Evolutionary conservation across 1,139 yeast genomes (phyloP), one percentile per base, ranked within the genome.

Genomic region (Scheffersomyces lignicola): DNA sequence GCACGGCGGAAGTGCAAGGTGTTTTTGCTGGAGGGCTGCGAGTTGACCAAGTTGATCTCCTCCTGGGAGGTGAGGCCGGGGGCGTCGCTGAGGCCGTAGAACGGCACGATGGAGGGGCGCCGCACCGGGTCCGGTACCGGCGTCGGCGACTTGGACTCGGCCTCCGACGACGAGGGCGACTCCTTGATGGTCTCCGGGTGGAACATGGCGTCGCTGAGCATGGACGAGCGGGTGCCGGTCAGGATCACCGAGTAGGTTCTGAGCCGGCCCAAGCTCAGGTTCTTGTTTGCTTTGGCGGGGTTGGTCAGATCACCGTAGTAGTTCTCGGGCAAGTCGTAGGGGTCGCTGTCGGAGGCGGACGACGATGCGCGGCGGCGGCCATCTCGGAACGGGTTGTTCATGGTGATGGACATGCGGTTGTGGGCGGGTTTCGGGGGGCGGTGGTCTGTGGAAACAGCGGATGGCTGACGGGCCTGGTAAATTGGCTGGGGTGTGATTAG

Each of bases 281-380:
- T 48, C 37, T 54, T 60, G 10, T 58, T 54, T 1, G 65, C 59
- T 34, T 52, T 57, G n/a, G 74, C 56, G 2, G 83, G 82, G 46
- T 79, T 79, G 2, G 80, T 77, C 13, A 58, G 61, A 2, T 83
- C 80, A 3, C 89, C 87, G 54, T 85, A 85, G 53, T 86, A 86
- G 20, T 73, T 67, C 38, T 84, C 92, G 0, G 94, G 76, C 11
- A 65, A 62, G 12, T 83, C 83, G 45, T 69, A 81, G 0, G 94
- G 94, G 52, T 80, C 84, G 29, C 63, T 61, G 9, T 71, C 79
- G 22, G 61, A 50, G 3, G 63, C 46, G 2, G 73, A 65, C 12
- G 47, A 42, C 8, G 37, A 36, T 18, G 15, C 15, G 9, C 38
- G 30, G 2, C 63, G 52, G 31, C 69, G 54, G 34, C 58, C 48